Conservation (phyloP, 257 asterid species). For the Nicotiana obtusifolia region DNA sequence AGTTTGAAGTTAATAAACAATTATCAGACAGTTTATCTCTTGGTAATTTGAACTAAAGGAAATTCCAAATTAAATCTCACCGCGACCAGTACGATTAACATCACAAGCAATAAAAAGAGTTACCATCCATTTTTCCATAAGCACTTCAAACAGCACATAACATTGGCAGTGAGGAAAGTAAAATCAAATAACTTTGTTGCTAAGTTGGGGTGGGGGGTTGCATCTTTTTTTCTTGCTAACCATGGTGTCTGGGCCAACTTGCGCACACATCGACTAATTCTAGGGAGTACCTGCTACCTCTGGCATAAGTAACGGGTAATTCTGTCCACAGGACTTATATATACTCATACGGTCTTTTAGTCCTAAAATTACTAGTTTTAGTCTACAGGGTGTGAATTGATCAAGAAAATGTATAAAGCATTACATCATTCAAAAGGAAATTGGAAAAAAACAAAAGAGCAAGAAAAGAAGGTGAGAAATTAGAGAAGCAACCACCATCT, state of each 20-base stretch:
- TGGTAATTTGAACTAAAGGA: background rate
- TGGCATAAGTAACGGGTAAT: no score
- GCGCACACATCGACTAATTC: no score
- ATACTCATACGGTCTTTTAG: background rate
- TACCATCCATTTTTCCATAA: background rate
- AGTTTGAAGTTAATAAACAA: background rate
- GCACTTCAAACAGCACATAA: background rate
- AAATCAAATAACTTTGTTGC: no score
- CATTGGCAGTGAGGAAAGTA: background rate
- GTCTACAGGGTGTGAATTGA: background rate
- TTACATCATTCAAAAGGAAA: background rate
- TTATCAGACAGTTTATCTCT: background rate
- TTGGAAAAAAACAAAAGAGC: background rate
- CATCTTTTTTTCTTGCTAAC: background rate
- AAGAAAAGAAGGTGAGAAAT: background rate
- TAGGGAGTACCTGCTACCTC: no score
- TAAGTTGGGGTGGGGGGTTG: background rate
- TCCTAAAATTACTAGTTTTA: background rate
- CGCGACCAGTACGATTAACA: background rate
- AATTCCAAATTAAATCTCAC: background rate
- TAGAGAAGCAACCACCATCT: background rate
- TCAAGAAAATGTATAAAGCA: background rate
- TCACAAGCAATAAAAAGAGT: background rate
- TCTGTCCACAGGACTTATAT: no score
- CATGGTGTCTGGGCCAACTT: no score